phyloP scores from a whole-genome alignment of 805 yeast genomes.

The Lipomyces oligophaga region DNA sequence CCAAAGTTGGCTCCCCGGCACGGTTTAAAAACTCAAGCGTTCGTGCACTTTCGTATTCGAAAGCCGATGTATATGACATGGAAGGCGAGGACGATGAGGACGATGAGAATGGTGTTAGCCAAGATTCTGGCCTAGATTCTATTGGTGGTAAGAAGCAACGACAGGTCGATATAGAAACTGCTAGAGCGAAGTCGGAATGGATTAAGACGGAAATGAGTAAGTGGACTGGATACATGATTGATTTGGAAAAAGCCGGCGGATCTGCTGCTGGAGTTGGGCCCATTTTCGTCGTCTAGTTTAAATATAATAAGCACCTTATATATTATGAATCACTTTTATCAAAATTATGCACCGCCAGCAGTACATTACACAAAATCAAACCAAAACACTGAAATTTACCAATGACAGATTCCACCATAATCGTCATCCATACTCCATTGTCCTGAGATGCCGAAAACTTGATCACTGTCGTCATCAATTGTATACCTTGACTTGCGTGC shows the following conservation, averaged over 20 bases:
- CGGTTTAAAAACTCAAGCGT: no score
- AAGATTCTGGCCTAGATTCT: constrained; percentile 12
- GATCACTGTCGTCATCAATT: constrained; percentile 20
- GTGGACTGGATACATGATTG: constrained; percentile 26
- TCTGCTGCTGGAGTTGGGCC: constrained; percentile 21
- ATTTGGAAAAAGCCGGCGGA: constrained; percentile 16
- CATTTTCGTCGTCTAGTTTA: constrained; percentile 16
- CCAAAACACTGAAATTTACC: constrained; percentile 13
- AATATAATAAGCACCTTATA: not conserved
- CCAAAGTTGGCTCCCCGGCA: constrained; percentile 4
- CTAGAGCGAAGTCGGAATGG: constrained; percentile 13
- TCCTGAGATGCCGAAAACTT: constrained; percentile 25
- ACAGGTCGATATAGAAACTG: constrained; percentile 6
- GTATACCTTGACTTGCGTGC: constrained; percentile 14
- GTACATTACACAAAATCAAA: not conserved
- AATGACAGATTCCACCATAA: constrained; percentile 27
- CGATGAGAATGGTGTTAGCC: constrained; percentile 15
- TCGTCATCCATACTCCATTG: constrained; percentile 28
- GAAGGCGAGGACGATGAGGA: constrained; percentile 9
- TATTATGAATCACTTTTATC: not conserved
- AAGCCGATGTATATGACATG: constrained; percentile 24
- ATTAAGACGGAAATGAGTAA: constrained; percentile 20
- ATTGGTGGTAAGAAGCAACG: constrained; percentile 11
- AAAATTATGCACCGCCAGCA: not conserved
- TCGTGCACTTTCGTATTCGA: constrained; percentile 16